phyloP scores from a whole-genome alignment of 768 basidiomycete species.

The Mycena haematopus region DNA sequence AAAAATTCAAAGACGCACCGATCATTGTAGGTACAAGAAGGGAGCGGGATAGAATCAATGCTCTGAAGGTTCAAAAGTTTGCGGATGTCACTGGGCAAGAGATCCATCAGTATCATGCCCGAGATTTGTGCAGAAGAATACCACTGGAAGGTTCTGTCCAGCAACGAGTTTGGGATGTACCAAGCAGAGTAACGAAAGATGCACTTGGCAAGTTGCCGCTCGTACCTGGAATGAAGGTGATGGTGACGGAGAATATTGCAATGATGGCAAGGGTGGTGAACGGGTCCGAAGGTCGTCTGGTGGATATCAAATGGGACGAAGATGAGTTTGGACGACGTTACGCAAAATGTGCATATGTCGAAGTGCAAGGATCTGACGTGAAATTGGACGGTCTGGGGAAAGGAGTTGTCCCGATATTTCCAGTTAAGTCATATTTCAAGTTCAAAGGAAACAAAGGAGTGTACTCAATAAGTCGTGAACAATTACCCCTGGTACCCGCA shows the following conservation, averaged over 20 bases:
- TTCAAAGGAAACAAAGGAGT: not conserved
- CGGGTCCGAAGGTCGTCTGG: not conserved
- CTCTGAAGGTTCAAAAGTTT: not conserved
- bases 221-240: conserved; percentile 4
- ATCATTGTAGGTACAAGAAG: not conserved
- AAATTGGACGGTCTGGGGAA: not conserved
- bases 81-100: not conserved
- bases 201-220: not conserved
- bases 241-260: conserved; percentile 8
- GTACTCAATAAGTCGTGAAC: not conserved
- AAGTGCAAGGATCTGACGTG: not conserved
- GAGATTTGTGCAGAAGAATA: not conserved
- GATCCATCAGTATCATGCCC: not conserved
- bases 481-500: conserved; percentile 2
- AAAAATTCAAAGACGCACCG: not conserved
- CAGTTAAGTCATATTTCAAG: not conserved
- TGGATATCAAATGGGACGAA: not conserved
- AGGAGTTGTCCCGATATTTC: not conserved
- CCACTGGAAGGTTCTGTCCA: not conserved
- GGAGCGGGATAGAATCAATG: not conserved
- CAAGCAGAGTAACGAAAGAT: not conserved
- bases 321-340: not conserved
- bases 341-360: not conserved
- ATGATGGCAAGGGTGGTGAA: conserved; percentile 1
- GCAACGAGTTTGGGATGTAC: not conserved